Evolutionary conservation across 495 filamentous ascomycete genomes (phyloP).

Genomic region (Neurospora sp.): DNA sequence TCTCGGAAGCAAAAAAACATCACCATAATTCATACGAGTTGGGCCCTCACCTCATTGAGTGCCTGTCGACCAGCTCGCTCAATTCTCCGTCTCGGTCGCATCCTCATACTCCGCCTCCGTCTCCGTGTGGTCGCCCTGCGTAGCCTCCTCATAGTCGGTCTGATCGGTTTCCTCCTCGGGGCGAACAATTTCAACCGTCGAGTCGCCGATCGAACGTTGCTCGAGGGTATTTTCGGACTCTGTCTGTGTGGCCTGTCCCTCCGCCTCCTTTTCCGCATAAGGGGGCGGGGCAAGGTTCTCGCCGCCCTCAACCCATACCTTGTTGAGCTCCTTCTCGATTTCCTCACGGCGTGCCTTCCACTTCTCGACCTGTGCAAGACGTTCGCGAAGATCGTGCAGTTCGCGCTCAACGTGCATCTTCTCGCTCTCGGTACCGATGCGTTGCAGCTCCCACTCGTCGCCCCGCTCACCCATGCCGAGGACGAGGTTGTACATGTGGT

Average conservation of each 20-base stretch:
- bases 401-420: slow-evolving; percentile 86
- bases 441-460: slow-evolving; percentile 74
- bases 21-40: not conserved
- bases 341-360: slow-evolving; percentile 71
- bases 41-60: not conserved
- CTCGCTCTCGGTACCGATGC: slow-evolving; percentile 87
- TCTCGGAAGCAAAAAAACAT: not conserved
- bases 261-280: slow-evolving; percentile 21
- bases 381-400: slow-evolving; percentile 69
- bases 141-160: not conserved
- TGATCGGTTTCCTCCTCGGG: not conserved
- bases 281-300: slow-evolving; percentile 32
- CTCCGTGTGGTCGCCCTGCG: not conserved
- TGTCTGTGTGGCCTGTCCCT: slow-evolving; percentile 5
- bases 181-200: not conserved
- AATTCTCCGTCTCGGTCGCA: not conserved
- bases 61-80: not conserved
- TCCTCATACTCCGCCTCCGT: not conserved
- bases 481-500: slow-evolving; percentile 81
- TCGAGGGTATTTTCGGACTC: not conserved
- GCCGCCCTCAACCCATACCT: slow-evolving; percentile 45
- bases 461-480: slow-evolving; percentile 61
- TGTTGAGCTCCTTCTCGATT: slow-evolving; percentile 49
- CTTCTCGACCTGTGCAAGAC: slow-evolving; percentile 67
- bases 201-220: not conserved